phyloP scores from a whole-genome alignment of 73 alveolate genomes.

The Durusdinium trenchii region DNA sequence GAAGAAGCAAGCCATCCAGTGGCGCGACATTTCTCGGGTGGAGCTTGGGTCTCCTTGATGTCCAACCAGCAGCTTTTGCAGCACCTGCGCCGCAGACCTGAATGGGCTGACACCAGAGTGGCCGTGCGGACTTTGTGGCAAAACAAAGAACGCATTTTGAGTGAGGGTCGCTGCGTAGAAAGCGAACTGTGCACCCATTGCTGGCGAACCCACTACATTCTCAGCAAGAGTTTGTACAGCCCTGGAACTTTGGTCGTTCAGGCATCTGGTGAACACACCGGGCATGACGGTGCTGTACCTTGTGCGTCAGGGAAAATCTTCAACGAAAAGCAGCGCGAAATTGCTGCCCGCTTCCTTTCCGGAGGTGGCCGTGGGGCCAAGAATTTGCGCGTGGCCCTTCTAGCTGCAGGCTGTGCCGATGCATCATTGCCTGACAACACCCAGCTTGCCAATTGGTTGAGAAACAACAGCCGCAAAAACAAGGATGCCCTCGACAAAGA shows the following conservation, averaged over 20 bases:
- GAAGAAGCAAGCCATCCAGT: background rate
- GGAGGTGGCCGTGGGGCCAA: background rate
- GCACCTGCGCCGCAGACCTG: background rate
- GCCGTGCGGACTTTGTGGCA: background rate
- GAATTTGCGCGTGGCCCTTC: background rate
- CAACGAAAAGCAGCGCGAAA: background rate
- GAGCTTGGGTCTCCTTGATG: slow-evolving; percentile 8
- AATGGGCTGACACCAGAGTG: background rate
- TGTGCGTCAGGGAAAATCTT: background rate
- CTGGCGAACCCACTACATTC: background rate
- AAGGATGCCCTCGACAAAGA: background rate
- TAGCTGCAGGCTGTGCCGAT: background rate
- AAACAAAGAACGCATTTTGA: background rate
- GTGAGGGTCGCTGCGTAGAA: background rate
- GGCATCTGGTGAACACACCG: background rate
- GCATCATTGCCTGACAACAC: background rate
- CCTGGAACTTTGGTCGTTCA: background rate
- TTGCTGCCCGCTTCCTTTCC: background rate
- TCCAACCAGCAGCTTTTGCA: background rate
- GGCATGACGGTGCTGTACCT: background rate
- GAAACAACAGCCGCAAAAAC: background rate
- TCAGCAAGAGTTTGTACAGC: background rate
- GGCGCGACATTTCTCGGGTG: background rate
- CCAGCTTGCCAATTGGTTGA: background rate
- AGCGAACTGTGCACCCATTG: background rate